phyloP scores from a whole-genome alignment of 305 asterid species.

The Solanum hybrid region DNA sequence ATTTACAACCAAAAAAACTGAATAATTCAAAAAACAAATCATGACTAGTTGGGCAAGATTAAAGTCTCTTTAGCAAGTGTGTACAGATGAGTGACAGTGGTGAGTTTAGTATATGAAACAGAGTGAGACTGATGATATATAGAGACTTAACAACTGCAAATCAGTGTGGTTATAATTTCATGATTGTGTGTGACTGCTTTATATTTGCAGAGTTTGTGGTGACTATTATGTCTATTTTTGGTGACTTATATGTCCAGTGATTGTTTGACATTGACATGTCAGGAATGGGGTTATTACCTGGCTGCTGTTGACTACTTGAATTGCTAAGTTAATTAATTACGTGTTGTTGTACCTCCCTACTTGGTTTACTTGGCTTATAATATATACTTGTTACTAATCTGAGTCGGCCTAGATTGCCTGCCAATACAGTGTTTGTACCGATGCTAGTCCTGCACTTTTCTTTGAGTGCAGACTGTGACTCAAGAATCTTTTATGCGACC shows the following conservation, averaged over 20 bases:
- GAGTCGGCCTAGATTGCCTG: neutral
- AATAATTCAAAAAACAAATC: neutral
- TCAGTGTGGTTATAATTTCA: neutral
- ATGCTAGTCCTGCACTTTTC: neutral
- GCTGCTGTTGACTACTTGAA: neutral
- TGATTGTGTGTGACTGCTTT: neutral
- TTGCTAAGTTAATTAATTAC: neutral
- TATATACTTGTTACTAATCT: neutral
- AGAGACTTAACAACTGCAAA: neutral
- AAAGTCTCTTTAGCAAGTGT: neutral
- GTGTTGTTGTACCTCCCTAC: neutral
- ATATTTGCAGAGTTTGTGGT: neutral
- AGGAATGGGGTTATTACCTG: neutral
- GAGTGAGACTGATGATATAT: neutral
- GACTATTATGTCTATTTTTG: neutral
- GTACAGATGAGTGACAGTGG: neutral
- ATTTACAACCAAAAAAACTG: neutral
- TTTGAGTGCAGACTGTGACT: neutral
- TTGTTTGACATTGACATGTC: neutral
- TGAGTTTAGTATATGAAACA: neutral
- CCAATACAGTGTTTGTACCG: neutral
- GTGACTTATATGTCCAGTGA: neutral
- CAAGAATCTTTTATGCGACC: neutral
- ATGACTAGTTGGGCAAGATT: neutral
- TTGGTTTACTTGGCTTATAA: neutral